phyloP scores from a whole-genome alignment of 2,329 filamentous ascomycete species.

The Colletotrichum sp. region DNA sequence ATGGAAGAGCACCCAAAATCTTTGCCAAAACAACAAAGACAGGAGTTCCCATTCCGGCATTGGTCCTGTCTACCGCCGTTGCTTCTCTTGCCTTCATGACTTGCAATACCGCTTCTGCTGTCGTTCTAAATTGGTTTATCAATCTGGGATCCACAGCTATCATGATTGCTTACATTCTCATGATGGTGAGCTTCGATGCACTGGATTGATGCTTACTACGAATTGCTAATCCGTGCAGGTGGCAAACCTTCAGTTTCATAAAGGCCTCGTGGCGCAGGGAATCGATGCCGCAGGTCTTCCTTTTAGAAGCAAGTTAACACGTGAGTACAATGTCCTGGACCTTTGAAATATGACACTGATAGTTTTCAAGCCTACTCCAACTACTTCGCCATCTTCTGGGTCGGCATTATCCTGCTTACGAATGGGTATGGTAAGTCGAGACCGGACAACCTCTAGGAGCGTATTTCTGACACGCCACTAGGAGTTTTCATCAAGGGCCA shows the following conservation, averaged over 20 bases:
- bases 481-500: neutral
- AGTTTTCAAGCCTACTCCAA: neutral
- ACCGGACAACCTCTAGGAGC: neutral
- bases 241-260: neutral
- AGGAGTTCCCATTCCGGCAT: neutral
- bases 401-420: neutral
- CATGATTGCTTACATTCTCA: neutral
- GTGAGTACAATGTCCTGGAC: neutral
- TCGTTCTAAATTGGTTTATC: neutral
- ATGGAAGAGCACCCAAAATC: neutral
- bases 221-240: neutral
- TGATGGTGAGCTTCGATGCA: neutral
- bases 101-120: neutral
- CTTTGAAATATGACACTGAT: neutral
- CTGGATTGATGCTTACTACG: neutral
- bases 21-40: neutral
- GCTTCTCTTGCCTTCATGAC: neutral
- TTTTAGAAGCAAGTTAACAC: neutral
- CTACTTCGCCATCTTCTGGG: neutral
- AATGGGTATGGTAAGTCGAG: neutral
- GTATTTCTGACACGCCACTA: neutral
- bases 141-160: neutral
- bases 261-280: neutral
- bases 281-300: neutral
- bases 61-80: neutral